phyloP scores from a whole-genome alignment of 352 stramenopile genomes.

The Lagenidium giganteum region DNA sequence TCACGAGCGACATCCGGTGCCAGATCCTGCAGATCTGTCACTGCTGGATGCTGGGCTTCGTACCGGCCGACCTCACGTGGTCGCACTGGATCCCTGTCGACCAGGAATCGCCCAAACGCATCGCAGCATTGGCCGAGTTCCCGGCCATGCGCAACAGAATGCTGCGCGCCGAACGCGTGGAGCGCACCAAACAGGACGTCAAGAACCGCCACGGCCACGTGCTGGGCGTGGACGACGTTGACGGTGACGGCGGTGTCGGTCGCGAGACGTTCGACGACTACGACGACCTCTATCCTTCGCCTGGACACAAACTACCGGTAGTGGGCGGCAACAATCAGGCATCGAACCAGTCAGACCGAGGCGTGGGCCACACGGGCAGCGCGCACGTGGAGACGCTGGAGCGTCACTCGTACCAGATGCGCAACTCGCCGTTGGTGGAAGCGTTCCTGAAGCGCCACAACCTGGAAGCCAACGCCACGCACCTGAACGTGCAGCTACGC shows the following conservation, averaged over 20 bases:
- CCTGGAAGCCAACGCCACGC: conserved; percentile 36
- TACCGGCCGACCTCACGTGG: conserved; percentile 35
- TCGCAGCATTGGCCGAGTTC: conserved; percentile 52
- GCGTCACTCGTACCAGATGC: conserved; percentile 53
- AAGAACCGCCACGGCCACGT: conserved; percentile 32
- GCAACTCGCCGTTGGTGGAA: conserved; percentile 57
- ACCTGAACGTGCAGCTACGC: conserved; percentile 47
- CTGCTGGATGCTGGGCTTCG: conserved; percentile 61
- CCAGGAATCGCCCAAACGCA: conserved; percentile 49
- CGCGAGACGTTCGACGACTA: conserved; percentile 2
- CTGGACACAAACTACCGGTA: conserved; percentile 1
- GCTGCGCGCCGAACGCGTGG: conserved; percentile 51
- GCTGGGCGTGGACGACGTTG: conserved; percentile 7
- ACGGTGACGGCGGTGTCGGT: neutral
- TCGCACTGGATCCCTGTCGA: conserved; percentile 55
- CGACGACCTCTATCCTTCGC: conserved; percentile 11
- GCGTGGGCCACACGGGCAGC: neutral
- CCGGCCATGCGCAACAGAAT: conserved; percentile 67
- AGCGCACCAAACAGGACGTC: conserved; percentile 50
- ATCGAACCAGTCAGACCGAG: no score
- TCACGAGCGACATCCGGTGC: conserved; percentile 21
- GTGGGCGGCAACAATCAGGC: conserved; percentile 4
- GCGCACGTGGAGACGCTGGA: conserved; percentile 35
- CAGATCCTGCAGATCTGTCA: conserved; percentile 48
- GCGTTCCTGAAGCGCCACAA: conserved; percentile 48